A percentile compares a stretch with the other conserved stretches of the same genome.
These are phyloP conservation scores for Tolypocladium endophyticum DNA, from an alignment of 2,329 filamentous ascomycete genomes.

Conservation along the genomic window DNA sequence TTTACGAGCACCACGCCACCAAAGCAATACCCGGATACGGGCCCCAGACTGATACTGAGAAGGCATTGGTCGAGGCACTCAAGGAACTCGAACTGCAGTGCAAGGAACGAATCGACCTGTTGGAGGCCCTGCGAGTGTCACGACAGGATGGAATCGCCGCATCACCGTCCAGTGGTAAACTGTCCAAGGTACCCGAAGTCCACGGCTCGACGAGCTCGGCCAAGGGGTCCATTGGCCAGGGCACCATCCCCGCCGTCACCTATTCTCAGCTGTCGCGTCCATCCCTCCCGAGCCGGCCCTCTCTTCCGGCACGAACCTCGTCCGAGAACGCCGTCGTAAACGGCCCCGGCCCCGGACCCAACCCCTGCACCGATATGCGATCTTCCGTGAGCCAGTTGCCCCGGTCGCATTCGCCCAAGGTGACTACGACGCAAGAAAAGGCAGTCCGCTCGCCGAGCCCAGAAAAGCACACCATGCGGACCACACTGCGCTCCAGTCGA, in stretches of 20 bases:
- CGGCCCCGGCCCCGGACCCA: neutral
- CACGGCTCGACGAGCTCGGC: conserved; percentile 10
- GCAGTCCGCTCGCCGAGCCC: conserved; percentile 42
- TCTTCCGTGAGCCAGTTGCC: conserved; percentile 11
- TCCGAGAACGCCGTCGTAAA: conserved; percentile 33
- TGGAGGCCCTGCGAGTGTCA: conserved; percentile 69
- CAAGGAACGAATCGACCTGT: conserved; percentile 81
- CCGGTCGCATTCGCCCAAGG: conserved; percentile 20
- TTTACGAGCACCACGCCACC: conserved; percentile 76
- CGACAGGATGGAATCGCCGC: conserved; percentile 27
- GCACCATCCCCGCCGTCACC: conserved; percentile 69
- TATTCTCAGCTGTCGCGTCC: conserved; percentile 77
- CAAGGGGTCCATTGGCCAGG: conserved; percentile 63
- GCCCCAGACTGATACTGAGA: conserved; percentile 73
- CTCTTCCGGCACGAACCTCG: conserved; percentile 41
- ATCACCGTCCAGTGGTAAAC: conserved; percentile 3
- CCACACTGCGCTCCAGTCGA: conserved; percentile 44
- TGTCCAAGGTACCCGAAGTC: conserved; percentile 12
- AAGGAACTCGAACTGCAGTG: conserved; percentile 80
- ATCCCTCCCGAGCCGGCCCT: conserved; percentile 44
- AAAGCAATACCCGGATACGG: conserved; percentile 58
- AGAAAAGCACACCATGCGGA: conserved; percentile 51
- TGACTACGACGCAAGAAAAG: conserved; percentile 23
- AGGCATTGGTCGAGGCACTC: conserved; percentile 69
- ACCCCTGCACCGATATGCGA: conserved; percentile 6